Evolutionary conservation across 495 filamentous ascomycete species (phyloP).

Genomic region (Tuber brumale): DNA sequence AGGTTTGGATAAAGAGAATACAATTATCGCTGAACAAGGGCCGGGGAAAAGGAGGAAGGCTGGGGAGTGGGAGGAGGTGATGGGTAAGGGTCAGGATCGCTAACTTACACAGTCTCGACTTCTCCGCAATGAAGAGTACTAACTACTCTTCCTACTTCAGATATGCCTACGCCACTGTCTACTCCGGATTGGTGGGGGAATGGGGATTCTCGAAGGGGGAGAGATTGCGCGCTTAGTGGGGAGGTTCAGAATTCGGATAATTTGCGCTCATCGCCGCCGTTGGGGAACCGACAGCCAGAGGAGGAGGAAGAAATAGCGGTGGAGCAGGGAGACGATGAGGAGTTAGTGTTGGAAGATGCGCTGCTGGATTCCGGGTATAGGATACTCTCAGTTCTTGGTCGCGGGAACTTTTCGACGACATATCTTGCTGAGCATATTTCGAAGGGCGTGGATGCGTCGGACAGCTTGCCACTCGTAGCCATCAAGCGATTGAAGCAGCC

Average conservation of each 20-base stretch:
- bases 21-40: background rate
- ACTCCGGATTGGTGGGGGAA: background rate
- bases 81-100: background rate
- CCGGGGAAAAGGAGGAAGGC: background rate
- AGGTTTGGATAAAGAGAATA: constrained; percentile 21
- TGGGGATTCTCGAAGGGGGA: background rate
- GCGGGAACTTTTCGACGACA: constrained; percentile 34
- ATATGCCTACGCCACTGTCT: constrained; percentile 11
- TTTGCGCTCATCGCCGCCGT: background rate
- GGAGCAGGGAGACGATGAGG: background rate
- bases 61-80: background rate
- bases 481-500: constrained; percentile 31
- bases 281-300: background rate
- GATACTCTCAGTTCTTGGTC: constrained; percentile 24
- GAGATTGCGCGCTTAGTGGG: background rate
- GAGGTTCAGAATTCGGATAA: background rate
- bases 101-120: background rate
- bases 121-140: background rate
- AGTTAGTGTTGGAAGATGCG: constrained; percentile 14
- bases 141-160: background rate
- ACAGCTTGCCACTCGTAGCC: constrained; percentile 15
- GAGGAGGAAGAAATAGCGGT: background rate
- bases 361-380: constrained; percentile 24
- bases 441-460: constrained; percentile 18
- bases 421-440: constrained; percentile 30